Evolutionary conservation across 1,284 basidiomycete species (phyloP).

Genomic region (Waitea zeae): DNA sequence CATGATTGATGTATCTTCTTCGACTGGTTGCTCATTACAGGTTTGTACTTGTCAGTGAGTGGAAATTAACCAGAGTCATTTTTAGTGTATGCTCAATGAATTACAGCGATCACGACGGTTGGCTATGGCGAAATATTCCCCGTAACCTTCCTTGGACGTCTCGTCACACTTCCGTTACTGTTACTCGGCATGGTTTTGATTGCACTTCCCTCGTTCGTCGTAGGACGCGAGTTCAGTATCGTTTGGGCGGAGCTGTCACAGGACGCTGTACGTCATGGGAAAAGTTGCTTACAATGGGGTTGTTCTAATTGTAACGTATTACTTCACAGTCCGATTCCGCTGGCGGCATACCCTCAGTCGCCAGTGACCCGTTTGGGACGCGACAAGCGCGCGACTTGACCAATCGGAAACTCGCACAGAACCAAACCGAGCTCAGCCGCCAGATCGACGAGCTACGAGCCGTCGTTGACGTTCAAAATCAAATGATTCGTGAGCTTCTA

Average conservation of each 20-base stretch:
- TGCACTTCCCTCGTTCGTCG: constrained; percentile 76
- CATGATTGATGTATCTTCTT: no score
- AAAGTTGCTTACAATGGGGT: neutral
- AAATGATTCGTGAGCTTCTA: constrained; percentile 27
- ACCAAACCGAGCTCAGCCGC: constrained; percentile 39
- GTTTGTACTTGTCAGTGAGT: constrained; percentile 44
- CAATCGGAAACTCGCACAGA: constrained; percentile 40
- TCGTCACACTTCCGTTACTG: constrained; percentile 71
- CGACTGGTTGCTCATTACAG: constrained; percentile 19
- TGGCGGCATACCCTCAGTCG: neutral
- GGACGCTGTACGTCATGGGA: constrained; percentile 19
- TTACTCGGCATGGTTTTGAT: constrained; percentile 76
- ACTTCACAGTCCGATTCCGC: neutral
- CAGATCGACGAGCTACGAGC: constrained; percentile 39
- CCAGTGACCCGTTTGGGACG: neutral
- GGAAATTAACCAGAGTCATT: neutral
- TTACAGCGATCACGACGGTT: constrained; percentile 64
- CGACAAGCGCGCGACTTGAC: constrained; percentile 19
- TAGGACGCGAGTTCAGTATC: constrained; percentile 75
- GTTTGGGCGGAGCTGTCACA: constrained; percentile 70
- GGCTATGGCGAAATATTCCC: constrained; percentile 84
- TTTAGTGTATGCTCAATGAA: neutral
- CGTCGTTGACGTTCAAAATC: constrained; percentile 35
- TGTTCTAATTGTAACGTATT: no score
- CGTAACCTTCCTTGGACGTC: constrained; percentile 62